A percentile compares a stretch with the other conserved stretches of the same genome.
These are phyloP conservation scores for Neofusicoccum kwambonambiense DNA, from an alignment of 2,329 filamentous ascomycete species.

Conservation along the genomic window DNA sequence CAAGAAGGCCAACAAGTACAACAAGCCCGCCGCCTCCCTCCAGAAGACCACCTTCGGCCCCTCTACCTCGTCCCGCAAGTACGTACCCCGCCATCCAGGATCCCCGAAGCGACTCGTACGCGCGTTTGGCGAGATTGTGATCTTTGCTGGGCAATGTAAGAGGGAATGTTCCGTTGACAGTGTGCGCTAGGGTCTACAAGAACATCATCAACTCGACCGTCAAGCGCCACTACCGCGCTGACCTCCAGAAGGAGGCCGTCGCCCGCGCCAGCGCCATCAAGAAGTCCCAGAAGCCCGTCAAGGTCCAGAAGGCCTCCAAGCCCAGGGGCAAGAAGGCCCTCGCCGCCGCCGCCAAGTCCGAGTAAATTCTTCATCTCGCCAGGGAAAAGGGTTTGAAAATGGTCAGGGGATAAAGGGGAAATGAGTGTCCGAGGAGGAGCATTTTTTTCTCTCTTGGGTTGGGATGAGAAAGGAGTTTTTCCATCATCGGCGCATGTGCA, in stretches of 20 bases:
- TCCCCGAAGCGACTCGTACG: too few species aligned
- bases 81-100: conserved; percentile 42
- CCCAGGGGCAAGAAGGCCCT: conserved; percentile 69
- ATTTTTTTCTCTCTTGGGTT: background rate
- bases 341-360: conserved; percentile 53
- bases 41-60: conserved; percentile 68
- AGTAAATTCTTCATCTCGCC: conserved; percentile 1
- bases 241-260: conserved; percentile 63
- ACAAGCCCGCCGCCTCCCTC: conserved; percentile 70
- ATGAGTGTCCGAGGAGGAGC: conserved; percentile 2
- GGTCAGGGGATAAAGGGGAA: conserved; percentile 4
- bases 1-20: conserved; percentile 74
- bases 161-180: background rate
- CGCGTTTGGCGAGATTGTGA: too few species aligned
- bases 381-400: conserved; percentile 1
- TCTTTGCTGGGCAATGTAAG: background rate
- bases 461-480: conserved; percentile 6
- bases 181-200: conserved; percentile 72
- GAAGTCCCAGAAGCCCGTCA: conserved; percentile 73
- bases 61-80: conserved; percentile 78
- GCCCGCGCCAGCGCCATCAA: conserved; percentile 84
- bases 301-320: conserved; percentile 73
- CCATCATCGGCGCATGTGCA: conserved; percentile 10
- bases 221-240: conserved; percentile 75
- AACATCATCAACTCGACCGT: conserved; percentile 77